Percentiles rank a stretch among this genome's conserved stretches.
These are phyloP conservation scores for Nakaseomyces bracarensis DNA, from an alignment of 1,139 yeast species.

Conservation along the genomic window DNA sequence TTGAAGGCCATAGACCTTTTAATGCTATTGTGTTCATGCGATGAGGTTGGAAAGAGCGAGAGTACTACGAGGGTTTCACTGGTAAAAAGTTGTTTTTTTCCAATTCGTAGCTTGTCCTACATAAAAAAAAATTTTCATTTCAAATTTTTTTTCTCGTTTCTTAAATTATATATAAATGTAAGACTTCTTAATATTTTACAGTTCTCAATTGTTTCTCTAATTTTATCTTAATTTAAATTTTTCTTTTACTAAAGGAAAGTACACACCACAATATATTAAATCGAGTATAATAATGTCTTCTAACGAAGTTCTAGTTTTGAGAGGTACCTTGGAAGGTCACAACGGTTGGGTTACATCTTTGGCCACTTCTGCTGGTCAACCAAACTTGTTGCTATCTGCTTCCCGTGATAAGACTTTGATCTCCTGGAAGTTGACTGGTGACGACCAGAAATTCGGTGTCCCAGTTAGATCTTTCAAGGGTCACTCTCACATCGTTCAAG, in stretches of 20 bases:
- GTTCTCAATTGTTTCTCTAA: too few species aligned
- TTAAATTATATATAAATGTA: too few species aligned
- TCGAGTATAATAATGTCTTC: constrained; percentile 37
- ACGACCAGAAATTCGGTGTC: constrained; percentile 94
- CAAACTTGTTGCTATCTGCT: constrained; percentile 95
- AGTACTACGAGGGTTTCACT: too few species aligned
- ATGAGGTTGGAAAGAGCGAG: not conserved
- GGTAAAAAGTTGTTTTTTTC: too few species aligned
- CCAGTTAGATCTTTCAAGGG: constrained; percentile 97
- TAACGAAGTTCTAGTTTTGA: constrained; percentile 92
- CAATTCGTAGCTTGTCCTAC: too few species aligned
- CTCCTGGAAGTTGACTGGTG: constrained; percentile 98
- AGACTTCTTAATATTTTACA: too few species aligned
- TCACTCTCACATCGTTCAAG: constrained; percentile 98
- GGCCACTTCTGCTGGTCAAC: constrained; percentile 97
- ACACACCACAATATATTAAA: constrained; percentile 7
- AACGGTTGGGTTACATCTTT: constrained; percentile 96
- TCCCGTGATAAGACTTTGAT: constrained; percentile 98
- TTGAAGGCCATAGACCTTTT: too few species aligned
- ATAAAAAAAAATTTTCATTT: too few species aligned
- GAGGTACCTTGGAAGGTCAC: constrained; percentile 98
- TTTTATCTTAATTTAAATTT: not conserved
- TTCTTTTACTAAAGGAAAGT: not conserved
- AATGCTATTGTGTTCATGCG: constrained; percentile 6
- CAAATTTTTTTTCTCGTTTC: too few species aligned